Conservation (phyloP, 2,329 filamentous ascomycete species). For the Colletotrichum tanaceti region DNA sequence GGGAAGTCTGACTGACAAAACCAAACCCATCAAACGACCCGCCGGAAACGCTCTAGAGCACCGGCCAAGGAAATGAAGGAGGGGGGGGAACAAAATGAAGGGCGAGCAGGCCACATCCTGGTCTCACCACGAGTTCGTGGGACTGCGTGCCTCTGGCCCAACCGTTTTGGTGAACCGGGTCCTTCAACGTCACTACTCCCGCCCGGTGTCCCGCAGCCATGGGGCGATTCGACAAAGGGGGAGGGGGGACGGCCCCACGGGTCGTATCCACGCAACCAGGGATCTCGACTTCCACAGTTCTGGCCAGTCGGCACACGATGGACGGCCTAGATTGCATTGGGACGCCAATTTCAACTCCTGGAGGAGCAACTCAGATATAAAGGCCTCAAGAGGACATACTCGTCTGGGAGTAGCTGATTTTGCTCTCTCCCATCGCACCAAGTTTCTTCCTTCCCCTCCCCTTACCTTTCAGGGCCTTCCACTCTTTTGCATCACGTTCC, state of each 20-base stretch:
- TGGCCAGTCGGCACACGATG: slow-evolving; percentile 27
- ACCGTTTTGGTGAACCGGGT: background rate
- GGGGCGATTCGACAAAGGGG: slow-evolving; percentile 14
- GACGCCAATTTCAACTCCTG: background rate
- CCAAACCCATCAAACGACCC: slow-evolving; percentile 19
- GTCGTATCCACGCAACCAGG: slow-evolving; percentile 15
- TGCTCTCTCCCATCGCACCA: background rate
- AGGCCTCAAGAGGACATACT: background rate
- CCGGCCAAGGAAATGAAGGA: slow-evolving; percentile 25
- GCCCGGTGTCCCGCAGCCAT: slow-evolving; percentile 1
- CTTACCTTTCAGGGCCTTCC: slow-evolving; percentile 14
- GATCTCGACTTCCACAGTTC: slow-evolving; percentile 23
- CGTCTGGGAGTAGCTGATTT: background rate
- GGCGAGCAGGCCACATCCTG: slow-evolving; percentile 19
- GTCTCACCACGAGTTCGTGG: slow-evolving; percentile 15
- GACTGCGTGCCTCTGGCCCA: slow-evolving; percentile 6
- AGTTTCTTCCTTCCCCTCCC: slow-evolving; percentile 14
- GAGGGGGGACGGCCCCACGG: slow-evolving; percentile 15
- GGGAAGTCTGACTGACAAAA: slow-evolving; percentile 7
- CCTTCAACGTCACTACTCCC: slow-evolving; percentile 17
- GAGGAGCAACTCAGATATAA: slow-evolving; percentile 1
- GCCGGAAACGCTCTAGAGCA: slow-evolving; percentile 15
- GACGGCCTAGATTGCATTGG: background rate
- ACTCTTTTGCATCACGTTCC: slow-evolving; percentile 18
- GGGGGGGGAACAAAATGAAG: slow-evolving; percentile 25